These are phyloP conservation scores for Liquidambar formosana DNA, from an alignment of 164 flowering plant species.

Conservation along the genomic window DNA sequence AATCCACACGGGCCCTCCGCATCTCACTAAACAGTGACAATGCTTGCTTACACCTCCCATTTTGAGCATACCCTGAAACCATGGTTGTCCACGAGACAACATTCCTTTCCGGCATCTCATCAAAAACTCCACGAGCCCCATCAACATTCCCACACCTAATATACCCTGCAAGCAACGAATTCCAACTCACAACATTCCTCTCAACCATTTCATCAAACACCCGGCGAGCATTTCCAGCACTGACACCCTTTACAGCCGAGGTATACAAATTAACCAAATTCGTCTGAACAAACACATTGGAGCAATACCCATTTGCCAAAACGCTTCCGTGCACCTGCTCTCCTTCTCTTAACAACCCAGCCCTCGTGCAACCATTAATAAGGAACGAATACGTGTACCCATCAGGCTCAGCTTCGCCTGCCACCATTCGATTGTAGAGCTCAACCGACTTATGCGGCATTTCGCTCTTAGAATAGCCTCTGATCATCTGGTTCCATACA, in stretches of 20 bases:
- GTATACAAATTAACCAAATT: slow-evolving; percentile 61
- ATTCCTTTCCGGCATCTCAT: slow-evolving; percentile 70
- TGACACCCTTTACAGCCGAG: slow-evolving; percentile 12
- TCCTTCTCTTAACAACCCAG: slow-evolving; percentile 41
- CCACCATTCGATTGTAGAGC: slow-evolving; percentile 40
- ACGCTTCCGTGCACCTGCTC: slow-evolving; percentile 58
- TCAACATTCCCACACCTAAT: slow-evolving; percentile 38
- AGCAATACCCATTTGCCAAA: slow-evolving; percentile 40
- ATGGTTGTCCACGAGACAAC: slow-evolving; percentile 73
- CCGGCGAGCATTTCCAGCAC: slow-evolving; percentile 24
- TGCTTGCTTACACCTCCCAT: slow-evolving; percentile 52
- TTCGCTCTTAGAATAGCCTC: slow-evolving; percentile 36
- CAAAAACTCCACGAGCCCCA: slow-evolving; percentile 40
- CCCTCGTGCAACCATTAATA: slow-evolving; percentile 44
- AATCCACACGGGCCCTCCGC: slow-evolving; percentile 35
- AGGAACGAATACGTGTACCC: slow-evolving; percentile 58
- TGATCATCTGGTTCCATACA: slow-evolving; percentile 65
- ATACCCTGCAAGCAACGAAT: slow-evolving; percentile 44
- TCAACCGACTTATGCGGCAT: slow-evolving; percentile 29
- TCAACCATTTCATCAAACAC: slow-evolving; percentile 50
- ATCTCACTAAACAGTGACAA: slow-evolving; percentile 44
- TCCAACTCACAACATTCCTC: slow-evolving; percentile 46
- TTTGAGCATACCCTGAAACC: slow-evolving; percentile 50
- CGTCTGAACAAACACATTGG: slow-evolving; percentile 47
- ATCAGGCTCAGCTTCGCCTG: slow-evolving; percentile 37